These are phyloP conservation scores for Psilocybe tampanensis DNA, from an alignment of 768 basidiomycete genomes.

Conservation along the genomic window DNA sequence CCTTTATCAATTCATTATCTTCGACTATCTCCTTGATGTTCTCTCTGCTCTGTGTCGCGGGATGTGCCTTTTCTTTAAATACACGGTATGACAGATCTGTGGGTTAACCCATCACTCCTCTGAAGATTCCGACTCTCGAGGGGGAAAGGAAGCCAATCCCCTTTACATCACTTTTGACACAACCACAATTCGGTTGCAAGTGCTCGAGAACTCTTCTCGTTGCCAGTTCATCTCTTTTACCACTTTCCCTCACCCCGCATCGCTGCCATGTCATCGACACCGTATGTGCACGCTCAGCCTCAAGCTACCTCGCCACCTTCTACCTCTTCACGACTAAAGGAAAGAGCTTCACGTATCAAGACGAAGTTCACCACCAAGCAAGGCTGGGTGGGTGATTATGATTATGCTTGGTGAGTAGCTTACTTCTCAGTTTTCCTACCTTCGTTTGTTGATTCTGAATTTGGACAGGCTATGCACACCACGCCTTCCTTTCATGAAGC, in stretches of 20 bases:
- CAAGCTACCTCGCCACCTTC: slow-evolving; percentile 6
- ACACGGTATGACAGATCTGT: neutral
- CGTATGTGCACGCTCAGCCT: slow-evolving; percentile 13
- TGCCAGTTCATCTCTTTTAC: slow-evolving; percentile 1
- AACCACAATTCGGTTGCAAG: too few species aligned
- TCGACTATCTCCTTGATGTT: neutral
- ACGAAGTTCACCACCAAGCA: slow-evolving; percentile 44
- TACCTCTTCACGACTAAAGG: slow-evolving; percentile 14
- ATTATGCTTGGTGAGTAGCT: slow-evolving; percentile 66
- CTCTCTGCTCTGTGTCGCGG: neutral
- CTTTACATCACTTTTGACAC: neutral
- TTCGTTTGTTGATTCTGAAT: neutral
- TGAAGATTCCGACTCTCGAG: neutral
- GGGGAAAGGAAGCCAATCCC: neutral
- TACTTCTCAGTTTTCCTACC: neutral
- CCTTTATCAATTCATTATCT: neutral
- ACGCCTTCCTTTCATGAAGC: slow-evolving; percentile 56
- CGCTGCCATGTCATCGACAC: slow-evolving; percentile 12
- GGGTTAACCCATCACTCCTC: neutral
- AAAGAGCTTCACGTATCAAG: slow-evolving; percentile 22
- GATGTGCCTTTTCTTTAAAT: neutral
- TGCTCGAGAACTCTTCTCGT: too few species aligned
- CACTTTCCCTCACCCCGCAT: neutral
- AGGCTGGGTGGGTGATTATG: slow-evolving; percentile 86
- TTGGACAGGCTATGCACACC: slow-evolving; percentile 70